Percentiles rank a stretch among this genome's conserved stretches.
Conservation (phyloP, 495 filamentous ascomycete genomes). For the Neurospora tetraspora region DNA sequence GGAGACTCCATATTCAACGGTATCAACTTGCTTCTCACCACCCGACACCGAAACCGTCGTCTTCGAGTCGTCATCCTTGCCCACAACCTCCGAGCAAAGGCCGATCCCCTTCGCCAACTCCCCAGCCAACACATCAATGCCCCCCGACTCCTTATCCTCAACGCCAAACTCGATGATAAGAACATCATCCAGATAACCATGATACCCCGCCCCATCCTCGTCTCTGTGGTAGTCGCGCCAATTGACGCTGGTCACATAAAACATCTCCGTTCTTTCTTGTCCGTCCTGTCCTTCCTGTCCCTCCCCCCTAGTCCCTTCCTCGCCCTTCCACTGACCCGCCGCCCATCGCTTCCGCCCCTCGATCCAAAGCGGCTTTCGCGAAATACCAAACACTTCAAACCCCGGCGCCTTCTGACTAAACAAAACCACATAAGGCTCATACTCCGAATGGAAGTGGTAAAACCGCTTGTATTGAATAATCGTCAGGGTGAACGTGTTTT, state of each 20-base stretch:
- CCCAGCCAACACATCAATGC: constrained; percentile 34
- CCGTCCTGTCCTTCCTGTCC: background rate
- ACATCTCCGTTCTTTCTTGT: constrained; percentile 33
- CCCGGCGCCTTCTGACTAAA: constrained; percentile 31
- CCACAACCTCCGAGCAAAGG: constrained; percentile 13
- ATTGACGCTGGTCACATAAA: constrained; percentile 43
- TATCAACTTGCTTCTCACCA: background rate
- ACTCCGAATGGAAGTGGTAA: constrained; percentile 34
- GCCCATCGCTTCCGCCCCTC: constrained; percentile 21
- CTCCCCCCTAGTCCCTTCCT: no score
- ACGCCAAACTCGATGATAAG: constrained; percentile 40
- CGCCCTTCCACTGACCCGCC: background rate
- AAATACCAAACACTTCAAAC: constrained; percentile 40
- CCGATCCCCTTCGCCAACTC: constrained; percentile 36
- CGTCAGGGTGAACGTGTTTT: constrained; percentile 40
- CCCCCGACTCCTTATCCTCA: constrained; percentile 34
- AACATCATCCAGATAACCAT: constrained; percentile 41
- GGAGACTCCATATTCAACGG: background rate
- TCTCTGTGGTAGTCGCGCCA: constrained; percentile 27
- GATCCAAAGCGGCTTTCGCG: constrained; percentile 42
- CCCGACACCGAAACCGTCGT: background rate
- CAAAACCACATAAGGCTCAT: constrained; percentile 45
- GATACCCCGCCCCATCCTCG: constrained; percentile 28
- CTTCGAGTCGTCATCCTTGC: background rate
- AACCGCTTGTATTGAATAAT: constrained; percentile 44